Conservation (phyloP, 257 asterid species). For the Scutellaria barbata region DNA sequence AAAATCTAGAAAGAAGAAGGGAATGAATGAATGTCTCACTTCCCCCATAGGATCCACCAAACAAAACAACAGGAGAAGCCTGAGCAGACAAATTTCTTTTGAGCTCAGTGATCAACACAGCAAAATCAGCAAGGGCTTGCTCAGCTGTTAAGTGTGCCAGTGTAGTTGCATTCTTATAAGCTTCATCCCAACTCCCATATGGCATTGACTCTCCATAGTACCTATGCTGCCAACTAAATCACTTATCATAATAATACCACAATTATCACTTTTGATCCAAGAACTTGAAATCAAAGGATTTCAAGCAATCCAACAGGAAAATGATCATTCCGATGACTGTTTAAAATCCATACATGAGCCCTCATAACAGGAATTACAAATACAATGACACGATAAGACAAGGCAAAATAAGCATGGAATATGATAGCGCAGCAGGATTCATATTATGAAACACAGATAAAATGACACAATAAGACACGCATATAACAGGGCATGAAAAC, state of each 20-base stretch:
- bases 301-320: no score
- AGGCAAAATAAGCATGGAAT: no score
- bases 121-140: conserved; percentile 92
- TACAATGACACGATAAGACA: no score
- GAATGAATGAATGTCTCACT: conserved; percentile 50
- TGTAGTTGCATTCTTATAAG: conserved; percentile 70
- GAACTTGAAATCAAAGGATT: neutral
- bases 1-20: neutral
- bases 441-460: no score
- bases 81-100: conserved; percentile 79
- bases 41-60: conserved; percentile 99
- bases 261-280: neutral
- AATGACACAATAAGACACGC: no score
- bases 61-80: conserved; percentile 78
- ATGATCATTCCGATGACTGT: no score
- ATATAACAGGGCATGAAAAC: no score
- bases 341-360: no score
- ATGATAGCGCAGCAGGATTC: no score
- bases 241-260: conserved; percentile 7
- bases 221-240: conserved; percentile 72
- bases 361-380: no score
- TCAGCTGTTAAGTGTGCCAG: conserved; percentile 82
- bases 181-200: conserved; percentile 70
- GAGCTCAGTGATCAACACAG: conserved; percentile 79
- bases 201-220: conserved; percentile 96